Evolutionary conservation across 176 grass and related monocot genomes (phyloP), one percentile per base, ranked within the genome.

Genomic region (Aechmea fasciata): DNA sequence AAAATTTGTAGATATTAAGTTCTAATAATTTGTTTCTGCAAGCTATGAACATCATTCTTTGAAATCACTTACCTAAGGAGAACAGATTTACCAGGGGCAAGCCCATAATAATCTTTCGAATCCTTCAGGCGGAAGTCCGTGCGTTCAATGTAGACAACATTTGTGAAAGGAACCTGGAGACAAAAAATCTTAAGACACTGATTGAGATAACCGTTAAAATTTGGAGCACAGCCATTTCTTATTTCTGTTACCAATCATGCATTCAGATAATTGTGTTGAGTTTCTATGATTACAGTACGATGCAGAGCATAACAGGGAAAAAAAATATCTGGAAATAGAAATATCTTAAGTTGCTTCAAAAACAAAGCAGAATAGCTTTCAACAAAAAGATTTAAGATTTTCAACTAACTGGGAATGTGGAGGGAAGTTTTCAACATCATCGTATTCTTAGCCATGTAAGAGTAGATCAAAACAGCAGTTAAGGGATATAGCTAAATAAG

Each of bases 51-150:
- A 19, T 18, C 15, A 20, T 67, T 66, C 29, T 65, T 48, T 11
- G 41, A 66, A n/a, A 75, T 63, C 18, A 80, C 69, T 70, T 79
- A 84, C 94, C 89, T 97, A 65, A 97, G 84, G 24, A 97, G 78
- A 23, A 88, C 84, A 67, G 86, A 79, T 97, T 97, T 97, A 57
- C 86, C 89, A 71, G 94, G 94, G 48, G 94, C 89, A 64, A 97
- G 72, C n/a, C 94, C 94, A 64, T 92, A 97, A 71, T 87, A 97
- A 75, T 97, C 89, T 83, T 97, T 97, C 0, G 89, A 97, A 68
- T 97, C 94, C 75, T 97, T 90, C 0, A 92, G 53, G 52, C 94
- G 86, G 74, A 97, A 97, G 87, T 97, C 94, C 67, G 94, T 77
- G 72, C 74, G 83, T 76, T 97, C 94, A 72, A 97, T 97, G 64